Evolutionary conservation across 2,329 filamentous ascomycete genomes (phyloP).

Genomic region (Knufia fluminis): DNA sequence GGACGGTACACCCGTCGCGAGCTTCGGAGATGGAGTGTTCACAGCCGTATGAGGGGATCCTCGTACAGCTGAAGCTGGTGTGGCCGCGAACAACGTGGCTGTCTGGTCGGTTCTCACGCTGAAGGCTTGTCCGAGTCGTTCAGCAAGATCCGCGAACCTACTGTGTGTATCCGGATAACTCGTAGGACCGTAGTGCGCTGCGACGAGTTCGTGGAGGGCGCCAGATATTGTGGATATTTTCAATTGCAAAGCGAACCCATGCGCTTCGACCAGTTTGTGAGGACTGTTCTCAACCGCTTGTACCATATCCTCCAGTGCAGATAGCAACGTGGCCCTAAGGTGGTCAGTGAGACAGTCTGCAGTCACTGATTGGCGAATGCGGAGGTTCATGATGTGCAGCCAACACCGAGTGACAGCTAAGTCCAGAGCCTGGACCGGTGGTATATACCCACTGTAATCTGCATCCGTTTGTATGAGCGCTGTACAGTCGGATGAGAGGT

Average conservation of each 20-base stretch:
- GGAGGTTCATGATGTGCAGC: constrained; percentile 3
- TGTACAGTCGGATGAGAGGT: constrained; percentile 1
- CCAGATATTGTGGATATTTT: neutral
- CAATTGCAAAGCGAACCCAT: neutral
- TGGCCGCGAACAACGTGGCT: neutral
- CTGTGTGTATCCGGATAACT: neutral
- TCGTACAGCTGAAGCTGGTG: neutral
- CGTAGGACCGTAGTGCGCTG: neutral
- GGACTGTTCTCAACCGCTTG: too few relatives aligned
- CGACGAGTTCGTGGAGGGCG: neutral
- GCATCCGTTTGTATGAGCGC: neutral
- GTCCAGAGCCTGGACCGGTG: neutral
- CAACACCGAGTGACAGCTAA: neutral
- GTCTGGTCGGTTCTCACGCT: neutral
- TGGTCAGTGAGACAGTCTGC: constrained; percentile 1
- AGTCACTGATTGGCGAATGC: constrained; percentile 1
- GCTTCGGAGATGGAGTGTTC: neutral
- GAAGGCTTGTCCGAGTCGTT: neutral
- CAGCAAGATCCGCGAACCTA: neutral
- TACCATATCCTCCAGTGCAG: too few relatives aligned
- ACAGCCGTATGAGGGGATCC: neutral
- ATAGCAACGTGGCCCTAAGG: too few relatives aligned
- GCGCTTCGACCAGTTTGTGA: too few relatives aligned
- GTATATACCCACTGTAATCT: neutral
- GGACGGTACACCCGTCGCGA: neutral